Percentiles rank a stretch among this genome's conserved stretches.
Conservation (phyloP, 1,139 yeast species). For the Suhomyces wounanorum region DNA sequence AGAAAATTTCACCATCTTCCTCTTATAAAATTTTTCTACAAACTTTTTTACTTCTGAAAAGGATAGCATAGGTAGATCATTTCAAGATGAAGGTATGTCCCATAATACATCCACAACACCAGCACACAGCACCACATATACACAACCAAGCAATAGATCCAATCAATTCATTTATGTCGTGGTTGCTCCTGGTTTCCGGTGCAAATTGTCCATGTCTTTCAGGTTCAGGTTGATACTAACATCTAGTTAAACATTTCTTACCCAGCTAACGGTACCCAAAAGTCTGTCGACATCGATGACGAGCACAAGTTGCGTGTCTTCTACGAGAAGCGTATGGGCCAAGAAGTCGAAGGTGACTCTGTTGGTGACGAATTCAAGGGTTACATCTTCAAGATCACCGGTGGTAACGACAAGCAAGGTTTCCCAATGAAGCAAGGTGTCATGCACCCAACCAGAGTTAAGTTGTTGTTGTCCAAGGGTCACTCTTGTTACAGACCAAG, state of each 20-base stretch:
- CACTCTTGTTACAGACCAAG: conserved; percentile 99
- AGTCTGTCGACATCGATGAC: conserved; percentile 95
- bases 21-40: conserved; percentile 15
- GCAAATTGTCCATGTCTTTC: background rate
- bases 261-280: conserved; percentile 99
- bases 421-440: conserved; percentile 99
- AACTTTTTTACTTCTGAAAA: conserved; percentile 17
- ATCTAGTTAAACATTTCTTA: conserved; percentile 94
- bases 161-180: background rate
- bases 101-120: conserved; percentile 3
- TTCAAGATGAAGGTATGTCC: conserved; percentile 43
- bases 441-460: conserved; percentile 99
- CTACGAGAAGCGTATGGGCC: conserved; percentile 99
- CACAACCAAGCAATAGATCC: background rate
- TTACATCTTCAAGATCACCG: conserved; percentile 97
- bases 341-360: conserved; percentile 98
- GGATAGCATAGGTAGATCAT: conserved; percentile 33
- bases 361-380: conserved; percentile 99
- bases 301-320: conserved; percentile 98
- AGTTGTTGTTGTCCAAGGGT: conserved; percentile 90
- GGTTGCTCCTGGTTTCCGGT: background rate
- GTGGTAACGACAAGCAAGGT: conserved; percentile 99
- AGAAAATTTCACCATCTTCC: conserved; percentile 19
- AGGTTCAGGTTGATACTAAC: conserved; percentile 19
- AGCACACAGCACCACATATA: background rate